Percentiles rank a stretch among this genome's conserved stretches.
These are phyloP conservation scores for Sarocladium strictum DNA, from an alignment of 2,329 filamentous ascomycete genomes.

Conservation along the genomic window DNA sequence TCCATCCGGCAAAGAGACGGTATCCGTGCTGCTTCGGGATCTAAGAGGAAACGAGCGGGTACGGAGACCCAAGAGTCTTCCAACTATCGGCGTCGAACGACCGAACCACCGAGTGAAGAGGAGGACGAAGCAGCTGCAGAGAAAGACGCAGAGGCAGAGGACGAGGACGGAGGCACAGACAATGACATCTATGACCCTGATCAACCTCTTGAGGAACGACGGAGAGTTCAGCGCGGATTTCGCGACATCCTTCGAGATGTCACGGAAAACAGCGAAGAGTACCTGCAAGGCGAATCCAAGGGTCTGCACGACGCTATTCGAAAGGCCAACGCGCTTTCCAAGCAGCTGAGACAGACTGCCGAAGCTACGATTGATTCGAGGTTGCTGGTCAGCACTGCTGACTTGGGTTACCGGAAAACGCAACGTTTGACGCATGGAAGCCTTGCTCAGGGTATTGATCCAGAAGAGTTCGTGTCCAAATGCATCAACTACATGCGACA, in stretches of 20 bases:
- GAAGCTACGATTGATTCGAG: conserved; percentile 88
- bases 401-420: conserved; percentile 74
- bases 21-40: conserved; percentile 16
- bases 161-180: conserved; percentile 15
- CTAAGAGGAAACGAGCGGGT: conserved; percentile 27
- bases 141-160: conserved; percentile 9
- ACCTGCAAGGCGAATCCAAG: conserved; percentile 57
- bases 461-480: conserved; percentile 88
- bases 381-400: conserved; percentile 74
- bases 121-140: too few relatives aligned
- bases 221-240: conserved; percentile 62
- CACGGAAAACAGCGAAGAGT: conserved; percentile 68
- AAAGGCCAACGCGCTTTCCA: conserved; percentile 59
- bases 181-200: conserved; percentile 69
- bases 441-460: conserved; percentile 68
- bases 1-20: background rate
- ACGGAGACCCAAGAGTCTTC: conserved; percentile 18
- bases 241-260: conserved; percentile 57
- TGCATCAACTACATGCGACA: conserved; percentile 82
- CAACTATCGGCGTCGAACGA: conserved; percentile 19
- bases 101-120: conserved; percentile 16
- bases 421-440: conserved; percentile 69
- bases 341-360: conserved; percentile 74
- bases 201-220: conserved; percentile 68
- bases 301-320: conserved; percentile 61